A percentile compares a stretch with the other conserved stretches of the same genome.
These are phyloP conservation scores for Skeletonema tropicum DNA, from an alignment of 108 stramenopile species.

Conservation along the genomic window DNA sequence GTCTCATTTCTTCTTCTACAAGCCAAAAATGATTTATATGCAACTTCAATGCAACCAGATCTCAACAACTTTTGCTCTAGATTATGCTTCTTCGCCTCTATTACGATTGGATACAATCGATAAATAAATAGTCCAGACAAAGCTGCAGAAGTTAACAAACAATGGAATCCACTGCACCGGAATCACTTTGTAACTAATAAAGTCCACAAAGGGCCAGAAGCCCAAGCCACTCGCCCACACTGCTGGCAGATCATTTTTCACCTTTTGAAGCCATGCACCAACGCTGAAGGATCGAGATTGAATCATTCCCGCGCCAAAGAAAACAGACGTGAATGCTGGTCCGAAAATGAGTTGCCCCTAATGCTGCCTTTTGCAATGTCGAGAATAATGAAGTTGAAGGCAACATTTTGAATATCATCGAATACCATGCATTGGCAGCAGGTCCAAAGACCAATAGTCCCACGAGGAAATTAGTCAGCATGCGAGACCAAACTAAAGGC, in stretches of 20 bases:
- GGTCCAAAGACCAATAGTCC: conserved; percentile 88
- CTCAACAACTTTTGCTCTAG: not conserved
- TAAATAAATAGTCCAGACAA: conserved; percentile 92
- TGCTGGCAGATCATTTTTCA: conserved; percentile 71
- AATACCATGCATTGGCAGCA: conserved; percentile 87
- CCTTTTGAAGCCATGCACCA: conserved; percentile 64
- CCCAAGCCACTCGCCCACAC: conserved; percentile 80
- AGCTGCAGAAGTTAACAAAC: conserved; percentile 81
- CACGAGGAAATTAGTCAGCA: conserved; percentile 56
- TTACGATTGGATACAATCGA: conserved; percentile 70
- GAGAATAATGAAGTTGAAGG: conserved; percentile 61
- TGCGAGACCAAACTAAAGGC: conserved; percentile 53
- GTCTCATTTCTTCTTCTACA: too few relatives aligned
- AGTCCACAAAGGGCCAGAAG: conserved; percentile 91
- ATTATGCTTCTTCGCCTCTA: conserved; percentile 7
- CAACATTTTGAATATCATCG: conserved; percentile 64
- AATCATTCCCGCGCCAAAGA: conserved; percentile 74
- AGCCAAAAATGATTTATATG: too few relatives aligned
- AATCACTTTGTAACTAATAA: conserved; percentile 74
- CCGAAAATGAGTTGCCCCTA: conserved; percentile 90
- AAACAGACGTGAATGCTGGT: conserved; percentile 85
- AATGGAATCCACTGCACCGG: conserved; percentile 82
- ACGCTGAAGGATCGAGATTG: conserved; percentile 66
- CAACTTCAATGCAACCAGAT: not conserved
- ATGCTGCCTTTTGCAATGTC: conserved; percentile 78